Conservation (phyloP, 768 basidiomycete genomes). For the Rhizopogon sp. region DNA sequence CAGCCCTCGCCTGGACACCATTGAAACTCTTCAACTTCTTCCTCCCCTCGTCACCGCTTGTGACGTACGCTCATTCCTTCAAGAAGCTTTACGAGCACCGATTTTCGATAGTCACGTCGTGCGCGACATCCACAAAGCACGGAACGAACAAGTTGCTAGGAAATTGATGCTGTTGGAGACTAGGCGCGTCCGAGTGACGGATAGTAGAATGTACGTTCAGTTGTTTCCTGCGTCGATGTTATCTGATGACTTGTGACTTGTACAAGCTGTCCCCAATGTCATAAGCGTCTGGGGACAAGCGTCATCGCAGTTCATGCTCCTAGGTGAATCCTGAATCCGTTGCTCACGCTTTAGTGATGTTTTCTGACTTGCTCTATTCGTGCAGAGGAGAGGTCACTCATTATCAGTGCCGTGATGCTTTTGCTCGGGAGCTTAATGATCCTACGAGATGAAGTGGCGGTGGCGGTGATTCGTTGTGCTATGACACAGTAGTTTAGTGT, state of each 20-base stretch:
- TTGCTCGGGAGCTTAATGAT: conserved; percentile 52
- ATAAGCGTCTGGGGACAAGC: conserved; percentile 88
- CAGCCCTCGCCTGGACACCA: conserved; percentile 73
- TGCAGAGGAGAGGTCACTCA: conserved; percentile 92
- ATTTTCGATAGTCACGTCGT: conserved; percentile 67
- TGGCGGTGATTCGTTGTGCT: not conserved
- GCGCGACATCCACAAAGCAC: conserved; percentile 65
- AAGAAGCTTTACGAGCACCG: conserved; percentile 61
- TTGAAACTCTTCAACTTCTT: conserved; percentile 78
- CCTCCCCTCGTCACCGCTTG: conserved; percentile 86
- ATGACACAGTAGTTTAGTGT: not conserved
- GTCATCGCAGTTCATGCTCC: conserved; percentile 94
- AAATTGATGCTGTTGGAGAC: conserved; percentile 72
- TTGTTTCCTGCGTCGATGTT: not conserved
- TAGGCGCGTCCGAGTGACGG: conserved; percentile 82
- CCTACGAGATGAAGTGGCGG: conserved; percentile 8
- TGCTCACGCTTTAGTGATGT: not conserved
- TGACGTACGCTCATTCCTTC: conserved; percentile 74
- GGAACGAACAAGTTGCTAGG: conserved; percentile 72
- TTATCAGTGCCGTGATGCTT: conserved; percentile 90
- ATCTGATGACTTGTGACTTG: conserved; percentile 1
- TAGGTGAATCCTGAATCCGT: conserved; percentile 51
- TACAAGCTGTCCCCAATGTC: conserved; percentile 88
- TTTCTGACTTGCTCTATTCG: not conserved
- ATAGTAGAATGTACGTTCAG: conserved; percentile 81